Conservation (phyloP, 495 filamentous ascomycete genomes). For the Pyrenula aspistea region DNA sequence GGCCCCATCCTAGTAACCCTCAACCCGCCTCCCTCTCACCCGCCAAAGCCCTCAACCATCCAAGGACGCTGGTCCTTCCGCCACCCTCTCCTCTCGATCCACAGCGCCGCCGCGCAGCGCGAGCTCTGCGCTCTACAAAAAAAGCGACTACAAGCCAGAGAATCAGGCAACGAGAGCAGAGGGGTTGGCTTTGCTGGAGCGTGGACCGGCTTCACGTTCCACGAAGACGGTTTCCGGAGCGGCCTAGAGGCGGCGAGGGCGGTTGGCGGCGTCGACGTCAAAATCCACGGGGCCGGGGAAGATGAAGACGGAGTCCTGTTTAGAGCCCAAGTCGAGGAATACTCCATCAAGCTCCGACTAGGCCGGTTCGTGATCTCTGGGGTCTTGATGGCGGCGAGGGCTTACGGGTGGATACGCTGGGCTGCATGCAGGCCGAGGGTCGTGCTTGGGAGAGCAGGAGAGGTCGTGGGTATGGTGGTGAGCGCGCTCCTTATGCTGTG, state of each 20-base stretch:
- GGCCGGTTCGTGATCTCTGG: background rate
- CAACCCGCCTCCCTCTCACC: constrained; percentile 55
- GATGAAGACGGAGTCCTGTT: no score
- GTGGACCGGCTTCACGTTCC: constrained; percentile 72
- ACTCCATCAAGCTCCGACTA: no score
- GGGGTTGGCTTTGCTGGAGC: constrained; percentile 66
- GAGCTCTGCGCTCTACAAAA: background rate
- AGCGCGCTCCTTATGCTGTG: no score
- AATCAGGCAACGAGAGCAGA: constrained; percentile 26
- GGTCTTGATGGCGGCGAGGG: background rate
- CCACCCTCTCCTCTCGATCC: background rate
- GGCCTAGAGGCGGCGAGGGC: constrained; percentile 46
- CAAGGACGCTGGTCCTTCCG: background rate
- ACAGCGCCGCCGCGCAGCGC: background rate
- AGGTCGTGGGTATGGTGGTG: no score
- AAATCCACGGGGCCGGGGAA: no score
- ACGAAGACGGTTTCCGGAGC: constrained; percentile 70
- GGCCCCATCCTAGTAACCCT: constrained; percentile 64
- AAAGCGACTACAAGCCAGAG: background rate
- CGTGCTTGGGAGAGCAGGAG: no score
- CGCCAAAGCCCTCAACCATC: constrained; percentile 10
- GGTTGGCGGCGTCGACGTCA: background rate
- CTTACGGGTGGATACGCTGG: background rate
- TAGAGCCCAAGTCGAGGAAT: no score
- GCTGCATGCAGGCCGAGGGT: no score